Evolutionary conservation across 2,329 filamentous ascomycete genomes (phyloP), one percentile per base, ranked within the genome.

Genomic region (Fusarium secorum): DNA sequence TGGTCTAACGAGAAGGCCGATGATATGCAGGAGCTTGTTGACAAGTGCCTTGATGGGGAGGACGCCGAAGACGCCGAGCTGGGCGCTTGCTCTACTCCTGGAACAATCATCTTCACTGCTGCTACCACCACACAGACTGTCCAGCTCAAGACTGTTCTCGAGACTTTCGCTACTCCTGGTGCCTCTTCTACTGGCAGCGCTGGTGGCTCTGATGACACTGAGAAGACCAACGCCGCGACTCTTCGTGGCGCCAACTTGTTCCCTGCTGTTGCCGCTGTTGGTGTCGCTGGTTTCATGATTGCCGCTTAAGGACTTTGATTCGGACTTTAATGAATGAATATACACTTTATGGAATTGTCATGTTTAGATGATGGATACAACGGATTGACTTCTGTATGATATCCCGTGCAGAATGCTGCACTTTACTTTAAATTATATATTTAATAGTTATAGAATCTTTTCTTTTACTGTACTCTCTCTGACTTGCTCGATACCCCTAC

Each of bases 91-190:
- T n/a, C 68, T 33, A 64, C 46, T 4, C 26, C 32, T 17, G 68
- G 67, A 18, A 64, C 26, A 2, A 7, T 71, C 22, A 9, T 56
- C 28, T 71, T 71, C 54, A 72, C 68, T 17, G 49, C 55, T 33
- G 60, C 42, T 18, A 72, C 48, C 52, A 41, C 41, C 18, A 71
- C 68, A 5, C 14, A 65, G 54, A 69, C 64, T 36, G 55, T 68
- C 11, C 32, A 41, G 18, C 22, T 71, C 13, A 15, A 65, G 15
- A 53, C 68, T 32, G 46, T 61, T 17, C 20, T 70, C 1, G 44
- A 59, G 18, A 45, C 33, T 6, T 68, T 39, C 1, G 30, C 52
- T 5, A 55, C 51, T 2, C 44, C 46, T 20, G 33, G 54, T 32
- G 38, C 56, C 10, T n/a, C 8, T 30, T 24, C 18, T 17, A 11